Evolutionary conservation across 306 rosid genomes (phyloP).

Genomic region (Dalbergia oliveri): DNA sequence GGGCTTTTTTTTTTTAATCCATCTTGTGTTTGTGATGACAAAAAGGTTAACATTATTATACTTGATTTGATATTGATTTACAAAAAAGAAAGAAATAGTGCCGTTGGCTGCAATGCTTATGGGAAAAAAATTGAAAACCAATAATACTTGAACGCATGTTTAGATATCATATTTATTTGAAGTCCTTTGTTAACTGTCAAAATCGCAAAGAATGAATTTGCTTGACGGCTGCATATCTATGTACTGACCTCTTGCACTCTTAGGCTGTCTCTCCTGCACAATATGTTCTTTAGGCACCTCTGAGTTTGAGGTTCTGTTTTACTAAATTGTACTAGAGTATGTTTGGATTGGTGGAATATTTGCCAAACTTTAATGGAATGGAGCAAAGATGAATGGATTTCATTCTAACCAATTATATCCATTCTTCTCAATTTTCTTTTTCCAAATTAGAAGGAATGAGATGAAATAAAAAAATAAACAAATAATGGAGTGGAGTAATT

Average conservation of each 20-base stretch:
- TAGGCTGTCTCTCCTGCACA: no score
- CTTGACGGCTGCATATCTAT: background rate
- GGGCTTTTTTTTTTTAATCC: background rate
- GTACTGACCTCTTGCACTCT: no score
- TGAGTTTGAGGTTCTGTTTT: background rate
- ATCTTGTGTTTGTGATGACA: background rate
- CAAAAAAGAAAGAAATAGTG: background rate
- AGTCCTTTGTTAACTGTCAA: background rate
- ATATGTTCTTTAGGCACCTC: no score
- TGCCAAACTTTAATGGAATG: no score
- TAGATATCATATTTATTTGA: background rate
- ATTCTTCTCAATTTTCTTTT: no score
- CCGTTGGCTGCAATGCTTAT: background rate
- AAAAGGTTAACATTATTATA: background rate
- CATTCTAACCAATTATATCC: no score
- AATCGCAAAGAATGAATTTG: background rate
- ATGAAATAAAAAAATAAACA: no score
- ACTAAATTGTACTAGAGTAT: no score
- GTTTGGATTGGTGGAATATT: no score
- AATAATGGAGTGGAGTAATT: no score
- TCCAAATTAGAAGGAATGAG: no score
- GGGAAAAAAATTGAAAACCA: background rate
- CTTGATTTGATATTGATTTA: background rate
- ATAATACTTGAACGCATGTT: background rate
- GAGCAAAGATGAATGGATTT: no score